Evolutionary conservation across 305 asterid species (phyloP).

Genomic region (Rubia peregrina): DNA sequence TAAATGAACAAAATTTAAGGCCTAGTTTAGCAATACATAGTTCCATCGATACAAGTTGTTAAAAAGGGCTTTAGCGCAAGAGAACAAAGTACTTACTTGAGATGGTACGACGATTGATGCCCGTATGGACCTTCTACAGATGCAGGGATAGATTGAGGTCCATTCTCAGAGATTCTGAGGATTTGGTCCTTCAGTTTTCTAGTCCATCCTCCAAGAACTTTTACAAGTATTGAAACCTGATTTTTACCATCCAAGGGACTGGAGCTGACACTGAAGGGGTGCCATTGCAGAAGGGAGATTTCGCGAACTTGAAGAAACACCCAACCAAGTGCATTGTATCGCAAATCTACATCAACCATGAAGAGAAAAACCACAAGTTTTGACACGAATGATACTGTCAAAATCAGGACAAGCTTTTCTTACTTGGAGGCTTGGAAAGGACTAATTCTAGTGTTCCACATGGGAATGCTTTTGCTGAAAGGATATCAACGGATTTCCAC

Average conservation of each 20-base stretch:
- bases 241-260: constrained; percentile 67
- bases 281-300: constrained; percentile 83
- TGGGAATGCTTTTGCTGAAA: constrained; percentile 61
- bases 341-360: constrained; percentile 41
- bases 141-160: constrained; percentile 29
- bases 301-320: constrained; percentile 69
- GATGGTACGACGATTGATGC: constrained; percentile 74
- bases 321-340: constrained; percentile 84
- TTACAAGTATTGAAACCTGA: constrained; percentile 62
- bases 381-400: background rate
- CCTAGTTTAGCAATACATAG: background rate
- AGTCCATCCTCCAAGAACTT: constrained; percentile 81
- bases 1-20: constrained; percentile 5
- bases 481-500: constrained; percentile 45
- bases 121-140: constrained; percentile 92
- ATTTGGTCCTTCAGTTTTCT: constrained; percentile 42
- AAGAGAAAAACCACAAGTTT: constrained; percentile 8
- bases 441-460: constrained; percentile 80
- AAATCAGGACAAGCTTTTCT: background rate
- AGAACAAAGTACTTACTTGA: constrained; percentile 35
- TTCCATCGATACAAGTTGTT: background rate
- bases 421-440: constrained; percentile 78
- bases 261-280: constrained; percentile 86
- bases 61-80: no score
- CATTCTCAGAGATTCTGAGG: constrained; percentile 29